These are phyloP conservation scores for Diplocarpon mali DNA, from an alignment of 2,329 filamentous ascomycete genomes.

Conservation along the genomic window DNA sequence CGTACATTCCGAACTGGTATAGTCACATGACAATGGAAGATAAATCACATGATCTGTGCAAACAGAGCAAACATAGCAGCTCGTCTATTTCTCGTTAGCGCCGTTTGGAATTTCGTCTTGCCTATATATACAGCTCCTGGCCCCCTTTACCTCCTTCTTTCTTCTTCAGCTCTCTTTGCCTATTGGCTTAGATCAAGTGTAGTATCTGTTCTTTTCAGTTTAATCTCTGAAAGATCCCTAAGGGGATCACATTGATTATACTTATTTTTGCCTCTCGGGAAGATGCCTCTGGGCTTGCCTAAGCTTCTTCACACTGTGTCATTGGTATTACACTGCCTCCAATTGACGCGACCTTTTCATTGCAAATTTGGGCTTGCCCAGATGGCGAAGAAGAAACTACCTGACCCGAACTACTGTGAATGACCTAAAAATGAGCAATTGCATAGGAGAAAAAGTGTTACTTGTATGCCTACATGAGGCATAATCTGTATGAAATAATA, in stretches of 20 bases:
- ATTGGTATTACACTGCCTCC: conserved; percentile 65
- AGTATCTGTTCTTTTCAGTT: conserved; percentile 80
- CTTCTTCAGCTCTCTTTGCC: conserved; percentile 33
- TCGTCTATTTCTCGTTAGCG: neutral
- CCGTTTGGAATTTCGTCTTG: too few relatives aligned
- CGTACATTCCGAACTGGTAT: too few relatives aligned
- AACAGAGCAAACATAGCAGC: neutral
- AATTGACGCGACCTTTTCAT: conserved; percentile 60
- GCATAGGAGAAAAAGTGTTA: too few relatives aligned
- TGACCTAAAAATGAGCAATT: too few relatives aligned
- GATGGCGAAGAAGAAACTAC: conserved; percentile 43
- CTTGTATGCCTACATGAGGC: too few relatives aligned
- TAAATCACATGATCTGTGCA: too few relatives aligned
- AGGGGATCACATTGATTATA: conserved; percentile 66
- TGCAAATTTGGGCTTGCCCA: conserved; percentile 38
- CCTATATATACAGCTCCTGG: neutral
- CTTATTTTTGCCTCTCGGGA: conserved; percentile 57
- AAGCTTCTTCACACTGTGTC: conserved; percentile 57
- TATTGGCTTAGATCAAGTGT: conserved; percentile 75
- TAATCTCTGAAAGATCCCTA: conserved; percentile 84
- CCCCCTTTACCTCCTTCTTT: neutral
- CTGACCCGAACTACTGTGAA: too few relatives aligned
- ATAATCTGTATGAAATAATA: too few relatives aligned
- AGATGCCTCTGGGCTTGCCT: conserved; percentile 61
- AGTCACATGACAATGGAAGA: too few relatives aligned